Conservation (phyloP, 768 basidiomycete genomes). For the Mycena rosella region DNA sequence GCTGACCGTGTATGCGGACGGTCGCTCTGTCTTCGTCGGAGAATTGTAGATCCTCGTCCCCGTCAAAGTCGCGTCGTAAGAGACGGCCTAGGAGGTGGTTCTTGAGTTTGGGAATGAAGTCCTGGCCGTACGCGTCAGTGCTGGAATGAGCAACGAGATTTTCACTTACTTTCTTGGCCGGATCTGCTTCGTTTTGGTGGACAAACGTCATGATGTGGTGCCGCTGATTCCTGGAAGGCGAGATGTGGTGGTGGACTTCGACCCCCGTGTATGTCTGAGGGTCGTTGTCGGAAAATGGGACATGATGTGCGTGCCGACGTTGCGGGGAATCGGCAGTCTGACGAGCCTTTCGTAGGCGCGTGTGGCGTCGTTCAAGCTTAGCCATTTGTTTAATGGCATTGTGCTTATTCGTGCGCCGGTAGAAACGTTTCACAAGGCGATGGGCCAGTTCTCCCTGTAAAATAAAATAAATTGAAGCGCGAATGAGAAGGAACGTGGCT, state of each 20-base stretch:
- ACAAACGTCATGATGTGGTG: not conserved
- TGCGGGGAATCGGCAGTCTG: not conserved
- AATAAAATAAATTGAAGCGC: not conserved
- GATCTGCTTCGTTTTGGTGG: not conserved
- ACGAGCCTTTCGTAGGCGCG: constrained; percentile 4
- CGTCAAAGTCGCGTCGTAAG: no score
- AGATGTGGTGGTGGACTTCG: constrained; percentile 27
- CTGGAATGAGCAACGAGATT: not conserved
- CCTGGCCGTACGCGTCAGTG: no score
- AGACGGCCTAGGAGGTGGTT: no score
- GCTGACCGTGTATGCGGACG: constrained; percentile 25
- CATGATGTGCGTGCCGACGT: not conserved
- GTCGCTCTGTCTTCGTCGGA: constrained; percentile 1
- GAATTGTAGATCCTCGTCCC: no score
- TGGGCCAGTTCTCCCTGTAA: constrained; percentile 53
- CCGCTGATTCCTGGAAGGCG: not conserved
- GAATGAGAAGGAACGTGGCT: not conserved
- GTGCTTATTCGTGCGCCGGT: constrained; percentile 47
- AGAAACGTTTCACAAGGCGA: constrained; percentile 44
- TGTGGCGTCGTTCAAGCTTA: constrained; percentile 37
- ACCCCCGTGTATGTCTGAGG: not conserved
- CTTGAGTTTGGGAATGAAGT: no score
- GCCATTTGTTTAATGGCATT: constrained; percentile 16
- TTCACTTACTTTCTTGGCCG: not conserved
- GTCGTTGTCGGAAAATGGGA: not conserved